Evolutionary conservation across 371 early-diverging fungal species (phyloP), one percentile per base, ranked within the genome.

Genomic region (Zychaea mexicana): DNA sequence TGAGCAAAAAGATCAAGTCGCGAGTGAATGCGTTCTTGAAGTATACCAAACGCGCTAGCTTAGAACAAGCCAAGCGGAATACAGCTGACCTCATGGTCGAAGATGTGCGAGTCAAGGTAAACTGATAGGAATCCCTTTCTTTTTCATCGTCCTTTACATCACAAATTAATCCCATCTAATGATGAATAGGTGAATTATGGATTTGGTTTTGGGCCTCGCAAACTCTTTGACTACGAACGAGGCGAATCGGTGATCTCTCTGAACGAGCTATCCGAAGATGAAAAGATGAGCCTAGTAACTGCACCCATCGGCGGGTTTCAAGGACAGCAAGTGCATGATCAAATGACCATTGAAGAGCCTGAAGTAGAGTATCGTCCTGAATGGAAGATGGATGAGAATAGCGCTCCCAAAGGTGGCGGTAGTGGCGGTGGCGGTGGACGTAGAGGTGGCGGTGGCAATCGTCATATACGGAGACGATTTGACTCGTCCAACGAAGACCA

Each of bases 121-220:
- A 21, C 32, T 21, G 24, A 30, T 30, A n/a, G 19, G 8, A 27
- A 3, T 9, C 15, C n/a, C 19, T 60, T 1, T 26, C 24, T 33
- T 55, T 38, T 27, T 24, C 26, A 39, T 42, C 27, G 4, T 21
- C 22, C 26, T 26, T 22, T 21, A 28, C 7, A 3, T 42, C 42
- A 42, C 15, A 42, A 42, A 42, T 42, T 53, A 4, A 28, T 21
- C 10, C n/a, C n/a, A n/a, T n/a, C n/a, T n/a, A 53, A 36, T 24
- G 52, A 21, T 54, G 27, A 45, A 8, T 26, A 76, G 70, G 68
- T 76, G 42, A 77, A 79, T 42, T 82, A 78, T 79, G 82, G 76
- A 22, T 82, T 72, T 73, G 79, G 82, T 1, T 82, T 82, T 64
- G 82, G 82, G 9, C 82, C 82, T 32, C 77, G 77, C 39, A 74